These are phyloP conservation scores for Sodiomyces alkalinus DNA, from an alignment of 2,329 filamentous ascomycete genomes.

Conservation along the genomic window DNA sequence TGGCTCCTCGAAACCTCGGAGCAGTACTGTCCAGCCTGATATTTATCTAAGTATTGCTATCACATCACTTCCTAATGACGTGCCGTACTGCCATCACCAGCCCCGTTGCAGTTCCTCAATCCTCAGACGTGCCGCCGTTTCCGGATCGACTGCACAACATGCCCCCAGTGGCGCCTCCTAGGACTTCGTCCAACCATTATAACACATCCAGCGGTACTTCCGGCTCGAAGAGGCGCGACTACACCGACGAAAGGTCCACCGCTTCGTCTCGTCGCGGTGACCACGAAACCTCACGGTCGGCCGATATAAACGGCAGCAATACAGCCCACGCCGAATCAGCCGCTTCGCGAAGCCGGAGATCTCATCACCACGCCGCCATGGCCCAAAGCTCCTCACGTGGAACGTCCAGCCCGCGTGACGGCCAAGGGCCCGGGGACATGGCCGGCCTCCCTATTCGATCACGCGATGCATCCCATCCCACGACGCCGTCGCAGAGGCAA, in stretches of 20 bases:
- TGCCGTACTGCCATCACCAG: conserved; percentile 30
- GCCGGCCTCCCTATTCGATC: conserved; percentile 30
- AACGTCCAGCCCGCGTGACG: too few relatives aligned
- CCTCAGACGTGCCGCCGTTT: conserved; percentile 18
- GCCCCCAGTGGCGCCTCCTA: conserved; percentile 60
- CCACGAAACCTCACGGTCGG: too few relatives aligned
- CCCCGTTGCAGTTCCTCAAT: conserved; percentile 22
- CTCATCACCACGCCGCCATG: conserved; percentile 23
- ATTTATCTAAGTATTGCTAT: too few relatives aligned
- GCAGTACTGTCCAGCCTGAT: too few relatives aligned
- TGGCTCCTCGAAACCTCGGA: conserved; percentile 37
- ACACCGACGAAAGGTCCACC: conserved; percentile 29
- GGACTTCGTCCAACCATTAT: conserved; percentile 58
- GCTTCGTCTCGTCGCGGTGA: too few relatives aligned
- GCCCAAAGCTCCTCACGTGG: conserved; percentile 21
- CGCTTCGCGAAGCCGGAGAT: conserved; percentile 22
- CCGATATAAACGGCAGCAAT: conserved; percentile 18
- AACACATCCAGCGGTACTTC: conserved; percentile 16
- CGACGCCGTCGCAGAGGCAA: conserved; percentile 37
- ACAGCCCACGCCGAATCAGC: conserved; percentile 18
- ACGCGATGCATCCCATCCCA: conserved; percentile 21
- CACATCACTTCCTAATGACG: conserved; percentile 27
- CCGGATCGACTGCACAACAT: conserved; percentile 31
- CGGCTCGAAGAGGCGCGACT: conserved; percentile 27
- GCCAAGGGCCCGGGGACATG: conserved; percentile 16